A percentile compares a stretch with the other conserved stretches of the same genome.
Conservation (phyloP, 73 alveolate species). For the Paramecium pentaurelia region DNA sequence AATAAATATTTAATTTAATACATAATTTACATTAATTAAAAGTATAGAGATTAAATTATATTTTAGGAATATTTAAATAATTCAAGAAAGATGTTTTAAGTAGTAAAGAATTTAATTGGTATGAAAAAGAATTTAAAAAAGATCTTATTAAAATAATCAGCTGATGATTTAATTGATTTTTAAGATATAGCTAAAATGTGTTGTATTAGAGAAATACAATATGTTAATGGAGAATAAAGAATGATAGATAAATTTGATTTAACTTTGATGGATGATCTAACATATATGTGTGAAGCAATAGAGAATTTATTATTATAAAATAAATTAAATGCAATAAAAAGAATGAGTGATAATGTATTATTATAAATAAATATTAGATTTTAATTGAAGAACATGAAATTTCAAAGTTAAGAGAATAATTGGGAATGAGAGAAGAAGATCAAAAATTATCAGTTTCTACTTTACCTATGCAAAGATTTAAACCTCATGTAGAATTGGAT, state of each 20-base stretch:
- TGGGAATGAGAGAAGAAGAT: not conserved
- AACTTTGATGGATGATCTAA: not conserved
- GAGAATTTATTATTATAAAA: not conserved
- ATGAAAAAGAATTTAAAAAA: constrained; percentile 10
- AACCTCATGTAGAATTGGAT: constrained; percentile 18
- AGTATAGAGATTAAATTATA: not conserved
- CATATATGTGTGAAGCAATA: not conserved
- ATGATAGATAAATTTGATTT: constrained; percentile 18
- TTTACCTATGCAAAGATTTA: not conserved
- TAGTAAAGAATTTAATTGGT: constrained; percentile 20
- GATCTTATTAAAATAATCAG: not conserved
- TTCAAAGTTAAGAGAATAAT: not conserved
- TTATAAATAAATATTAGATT: not conserved
- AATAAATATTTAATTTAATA: not conserved
- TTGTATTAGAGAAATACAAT: not conserved
- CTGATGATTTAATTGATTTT: constrained; percentile 11
- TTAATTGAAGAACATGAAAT: not conserved
- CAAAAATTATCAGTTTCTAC: not conserved
- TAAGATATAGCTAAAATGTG: constrained; percentile 38
- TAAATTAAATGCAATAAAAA: not conserved
- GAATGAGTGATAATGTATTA: not conserved
- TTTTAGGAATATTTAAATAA: constrained; percentile 35
- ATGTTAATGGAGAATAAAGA: not conserved
- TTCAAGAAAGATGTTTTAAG: constrained; percentile 43
- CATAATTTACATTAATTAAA: constrained; percentile 30